phyloP scores from a whole-genome alignment of 2,329 filamentous ascomycete species.

The Scedosporium aurantiacum region DNA sequence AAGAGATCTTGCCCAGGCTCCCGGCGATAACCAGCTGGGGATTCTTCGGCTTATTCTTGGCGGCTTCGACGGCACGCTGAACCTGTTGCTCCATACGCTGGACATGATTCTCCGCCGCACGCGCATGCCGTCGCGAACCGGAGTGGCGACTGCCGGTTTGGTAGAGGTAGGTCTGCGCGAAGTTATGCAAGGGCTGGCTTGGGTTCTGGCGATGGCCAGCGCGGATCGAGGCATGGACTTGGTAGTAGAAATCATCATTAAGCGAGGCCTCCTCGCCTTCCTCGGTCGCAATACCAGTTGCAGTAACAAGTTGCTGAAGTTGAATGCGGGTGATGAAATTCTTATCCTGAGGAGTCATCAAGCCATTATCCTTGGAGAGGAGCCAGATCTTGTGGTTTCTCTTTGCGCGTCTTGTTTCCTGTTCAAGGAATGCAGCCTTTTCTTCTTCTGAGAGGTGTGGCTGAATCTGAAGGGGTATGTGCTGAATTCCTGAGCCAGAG shows the following conservation, averaged over 20 bases:
- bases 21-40: slow-evolving; percentile 94
- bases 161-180: slow-evolving; percentile 94
- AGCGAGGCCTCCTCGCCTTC: slow-evolving; percentile 69
- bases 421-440: slow-evolving; percentile 69
- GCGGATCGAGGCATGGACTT: slow-evolving; percentile 90
- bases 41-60: slow-evolving; percentile 95
- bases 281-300: slow-evolving; percentile 78
- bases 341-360: slow-evolving; percentile 99
- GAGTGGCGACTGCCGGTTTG: slow-evolving; percentile 82
- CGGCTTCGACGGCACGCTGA: slow-evolving; percentile 89
- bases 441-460: slow-evolving; percentile 73
- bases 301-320: slow-evolving; percentile 86
- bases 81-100: slow-evolving; percentile 99
- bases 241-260: slow-evolving; percentile 95
- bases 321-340: slow-evolving; percentile 99
- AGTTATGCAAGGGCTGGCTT: slow-evolving; percentile 86
- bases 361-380: slow-evolving; percentile 82
- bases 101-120: slow-evolving; percentile 90
- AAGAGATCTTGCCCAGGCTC: slow-evolving; percentile 93
- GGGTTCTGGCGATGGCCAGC: slow-evolving; percentile 83
- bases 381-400: slow-evolving; percentile 96
- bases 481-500: slow-evolving; percentile 28
- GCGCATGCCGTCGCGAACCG: slow-evolving; percentile 60
- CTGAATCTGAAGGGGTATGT: slow-evolving; percentile 24
- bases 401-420: slow-evolving; percentile 91